Conservation (phyloP, 495 filamentous ascomycete genomes). For the Oidiodendron maius region DNA sequence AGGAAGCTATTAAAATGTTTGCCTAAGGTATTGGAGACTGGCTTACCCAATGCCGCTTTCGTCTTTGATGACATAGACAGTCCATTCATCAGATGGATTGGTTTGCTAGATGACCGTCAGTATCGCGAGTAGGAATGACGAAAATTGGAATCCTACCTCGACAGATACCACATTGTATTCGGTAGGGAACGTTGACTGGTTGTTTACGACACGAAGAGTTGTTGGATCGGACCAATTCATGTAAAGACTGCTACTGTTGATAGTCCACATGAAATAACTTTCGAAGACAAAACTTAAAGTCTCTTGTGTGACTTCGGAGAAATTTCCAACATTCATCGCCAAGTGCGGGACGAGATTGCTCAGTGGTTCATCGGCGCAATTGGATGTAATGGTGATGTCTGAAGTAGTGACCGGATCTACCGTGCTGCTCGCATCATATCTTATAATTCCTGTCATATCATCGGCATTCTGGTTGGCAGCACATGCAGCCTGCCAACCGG, state of each 20-base stretch:
- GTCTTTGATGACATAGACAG: conserved; percentile 32
- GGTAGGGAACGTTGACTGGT: conserved; percentile 28
- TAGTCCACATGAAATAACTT: conserved; percentile 32
- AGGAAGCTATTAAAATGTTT: conserved; percentile 10
- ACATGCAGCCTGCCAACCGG: neutral
- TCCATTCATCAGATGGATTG: conserved; percentile 21
- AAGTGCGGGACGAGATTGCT: neutral
- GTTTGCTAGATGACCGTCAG: conserved; percentile 32
- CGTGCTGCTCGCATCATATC: neutral
- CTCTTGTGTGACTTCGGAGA: conserved; percentile 17
- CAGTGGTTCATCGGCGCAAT: neutral
- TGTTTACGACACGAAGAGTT: conserved; percentile 29
- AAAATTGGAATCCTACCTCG: conserved; percentile 9
- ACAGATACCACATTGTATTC: conserved; percentile 33
- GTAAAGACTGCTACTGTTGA: conserved; percentile 32
- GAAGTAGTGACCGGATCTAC: neutral
- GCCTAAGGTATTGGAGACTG: neutral
- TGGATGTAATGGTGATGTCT: neutral
- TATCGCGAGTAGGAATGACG: no score
- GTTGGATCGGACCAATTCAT: conserved; percentile 39
- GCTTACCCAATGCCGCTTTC: conserved; percentile 12
- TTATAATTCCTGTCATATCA: neutral
- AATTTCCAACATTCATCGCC: no score
- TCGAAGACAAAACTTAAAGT: conserved; percentile 16
- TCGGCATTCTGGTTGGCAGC: neutral